phyloP scores from a whole-genome alignment of 768 basidiomycete genomes.

The Lactarius sanguifluus region DNA sequence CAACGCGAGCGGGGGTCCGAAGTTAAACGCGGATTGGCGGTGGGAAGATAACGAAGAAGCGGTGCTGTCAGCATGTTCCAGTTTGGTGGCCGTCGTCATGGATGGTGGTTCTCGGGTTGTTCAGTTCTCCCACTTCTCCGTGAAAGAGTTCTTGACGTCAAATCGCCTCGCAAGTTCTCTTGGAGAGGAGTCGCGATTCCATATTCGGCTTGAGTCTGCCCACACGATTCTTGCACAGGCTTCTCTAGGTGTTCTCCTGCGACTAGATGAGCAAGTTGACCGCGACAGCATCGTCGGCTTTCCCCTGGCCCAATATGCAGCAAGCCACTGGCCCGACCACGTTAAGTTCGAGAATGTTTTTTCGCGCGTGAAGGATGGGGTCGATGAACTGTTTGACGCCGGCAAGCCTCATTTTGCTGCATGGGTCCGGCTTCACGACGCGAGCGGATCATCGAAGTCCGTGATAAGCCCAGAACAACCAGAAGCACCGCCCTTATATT shows the following conservation, averaged over 20 bases:
- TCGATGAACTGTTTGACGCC: neutral
- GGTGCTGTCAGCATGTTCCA: neutral
- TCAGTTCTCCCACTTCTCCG: no score
- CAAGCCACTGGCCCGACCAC: neutral
- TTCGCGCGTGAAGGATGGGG: neutral
- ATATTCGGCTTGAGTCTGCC: neutral
- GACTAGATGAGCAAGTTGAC: neutral
- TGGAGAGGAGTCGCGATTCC: neutral
- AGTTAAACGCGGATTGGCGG: neutral
- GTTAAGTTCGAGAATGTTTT: neutral
- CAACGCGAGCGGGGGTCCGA: neutral
- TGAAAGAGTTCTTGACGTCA: neutral
- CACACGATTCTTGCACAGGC: neutral
- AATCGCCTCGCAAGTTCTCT: neutral
- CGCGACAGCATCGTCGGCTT: neutral
- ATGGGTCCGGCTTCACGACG: neutral
- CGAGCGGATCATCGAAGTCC: neutral
- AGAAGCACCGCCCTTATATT: neutral
- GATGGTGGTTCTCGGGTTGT: neutral
- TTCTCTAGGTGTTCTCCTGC: neutral
- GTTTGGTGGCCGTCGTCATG: neutral
- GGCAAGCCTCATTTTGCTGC: neutral
- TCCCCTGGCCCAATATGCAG: neutral
- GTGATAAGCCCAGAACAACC: neutral
- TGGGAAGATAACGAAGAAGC: conserved; percentile 1